Percentiles rank a stretch among this genome's conserved stretches.
Evolutionary conservation across 306 rosid species (phyloP).

Genomic region (Cajanus cajan): DNA sequence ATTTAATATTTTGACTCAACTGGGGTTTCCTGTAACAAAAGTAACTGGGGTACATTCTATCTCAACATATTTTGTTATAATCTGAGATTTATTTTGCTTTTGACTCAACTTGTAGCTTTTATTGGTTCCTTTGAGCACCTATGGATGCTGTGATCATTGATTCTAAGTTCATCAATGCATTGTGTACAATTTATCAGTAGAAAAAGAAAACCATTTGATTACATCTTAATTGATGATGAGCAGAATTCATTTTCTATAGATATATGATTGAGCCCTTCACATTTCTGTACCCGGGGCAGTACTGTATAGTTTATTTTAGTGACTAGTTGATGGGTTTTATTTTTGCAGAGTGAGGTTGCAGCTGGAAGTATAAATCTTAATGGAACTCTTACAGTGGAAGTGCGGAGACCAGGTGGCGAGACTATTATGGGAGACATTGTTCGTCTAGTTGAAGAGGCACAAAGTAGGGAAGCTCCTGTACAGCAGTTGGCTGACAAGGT

Average conservation of each 20-base stretch:
- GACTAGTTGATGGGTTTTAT: constrained; percentile 30
- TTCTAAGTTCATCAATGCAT: not conserved
- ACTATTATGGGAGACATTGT: constrained; percentile 84
- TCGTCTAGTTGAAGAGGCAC: constrained; percentile 98
- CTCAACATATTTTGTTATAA: constrained; percentile 18
- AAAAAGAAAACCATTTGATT: not conserved
- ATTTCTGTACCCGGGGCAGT: constrained; percentile 22
- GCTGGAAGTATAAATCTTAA: constrained; percentile 98
- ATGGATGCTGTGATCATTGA: constrained; percentile 18
- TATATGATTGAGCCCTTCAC: not conserved
- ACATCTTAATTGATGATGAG: not conserved
- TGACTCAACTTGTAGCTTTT: not conserved
- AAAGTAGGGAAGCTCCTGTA: constrained; percentile 91
- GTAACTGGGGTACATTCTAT: constrained; percentile 79
- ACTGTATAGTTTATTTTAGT: constrained; percentile 25
- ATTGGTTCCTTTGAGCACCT: constrained; percentile 9
- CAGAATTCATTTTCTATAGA: constrained; percentile 25
- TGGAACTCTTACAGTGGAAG: constrained; percentile 89
- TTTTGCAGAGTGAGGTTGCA: constrained; percentile 78
- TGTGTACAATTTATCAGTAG: not conserved
- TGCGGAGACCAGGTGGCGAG: constrained; percentile 89
- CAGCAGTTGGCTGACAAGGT: constrained; percentile 98
- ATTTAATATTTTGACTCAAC: too few species aligned
- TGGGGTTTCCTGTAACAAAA: constrained; percentile 92
- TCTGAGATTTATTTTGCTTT: constrained; percentile 18